Percentiles rank a stretch among this genome's conserved stretches.
Conservation (phyloP, 805 yeast genomes). For the Saccharomyces paradoxus region DNA sequence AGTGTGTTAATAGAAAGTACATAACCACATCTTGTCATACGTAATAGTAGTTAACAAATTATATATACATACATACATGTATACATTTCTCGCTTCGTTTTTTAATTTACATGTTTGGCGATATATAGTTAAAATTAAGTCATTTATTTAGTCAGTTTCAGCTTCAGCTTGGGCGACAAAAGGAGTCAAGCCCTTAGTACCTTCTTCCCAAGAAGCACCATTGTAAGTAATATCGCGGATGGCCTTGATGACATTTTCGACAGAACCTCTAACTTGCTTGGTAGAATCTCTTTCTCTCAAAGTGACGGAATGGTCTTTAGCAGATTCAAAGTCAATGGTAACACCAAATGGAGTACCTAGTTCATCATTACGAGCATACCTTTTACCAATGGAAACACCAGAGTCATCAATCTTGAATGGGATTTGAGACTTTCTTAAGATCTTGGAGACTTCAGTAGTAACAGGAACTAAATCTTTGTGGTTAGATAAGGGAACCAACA, state of each 20-base stretch:
- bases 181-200: constrained; percentile 60
- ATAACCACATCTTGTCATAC: not conserved
- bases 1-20: not conserved
- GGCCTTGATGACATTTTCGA: constrained; percentile 64
- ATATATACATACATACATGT: not conserved
- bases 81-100: not conserved
- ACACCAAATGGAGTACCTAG: constrained; percentile 98
- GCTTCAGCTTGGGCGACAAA: constrained; percentile 61
- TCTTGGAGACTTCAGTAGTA: constrained; percentile 57
- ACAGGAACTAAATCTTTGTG: constrained; percentile 73
- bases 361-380: constrained; percentile 97
- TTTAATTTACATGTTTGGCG: not conserved
- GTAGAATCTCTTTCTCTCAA: constrained; percentile 97
- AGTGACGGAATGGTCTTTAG: constrained; percentile 80
- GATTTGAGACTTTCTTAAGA: constrained; percentile 70
- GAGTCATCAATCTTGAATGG: constrained; percentile 96
- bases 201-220: constrained; percentile 77
- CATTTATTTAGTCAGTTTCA: constrained; percentile 1
- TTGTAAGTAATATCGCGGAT: constrained; percentile 67
- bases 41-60: not conserved
- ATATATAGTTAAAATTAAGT: not conserved
- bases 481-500: constrained; percentile 87
- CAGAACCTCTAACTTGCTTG: constrained; percentile 88
- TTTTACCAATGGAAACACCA: constrained; percentile 93
- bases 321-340: constrained; percentile 91